These are phyloP conservation scores for Cunninghamia lanceolata DNA, from an alignment of 75 land plant species.

Conservation along the genomic window DNA sequence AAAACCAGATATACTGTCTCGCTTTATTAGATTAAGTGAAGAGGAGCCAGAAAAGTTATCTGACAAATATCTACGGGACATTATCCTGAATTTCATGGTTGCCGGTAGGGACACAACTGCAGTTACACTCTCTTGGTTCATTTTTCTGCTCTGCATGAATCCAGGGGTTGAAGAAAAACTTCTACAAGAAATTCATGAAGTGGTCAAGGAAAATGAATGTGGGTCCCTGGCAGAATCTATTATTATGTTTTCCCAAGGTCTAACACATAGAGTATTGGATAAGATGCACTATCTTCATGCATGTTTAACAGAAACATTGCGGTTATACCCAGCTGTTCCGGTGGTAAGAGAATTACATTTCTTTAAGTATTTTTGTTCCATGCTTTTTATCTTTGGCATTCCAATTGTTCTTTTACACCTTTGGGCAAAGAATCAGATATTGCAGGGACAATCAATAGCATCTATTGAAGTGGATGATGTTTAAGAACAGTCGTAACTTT, in stretches of 20 bases:
- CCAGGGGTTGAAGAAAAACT: slow-evolving; percentile 54
- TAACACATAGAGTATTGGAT: slow-evolving; percentile 14
- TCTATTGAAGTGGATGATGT: too few species aligned
- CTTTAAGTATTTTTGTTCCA: neutral
- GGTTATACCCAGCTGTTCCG: slow-evolving; percentile 85
- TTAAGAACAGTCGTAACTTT: too few species aligned
- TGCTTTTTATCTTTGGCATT: neutral
- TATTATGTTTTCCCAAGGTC: slow-evolving; percentile 2
- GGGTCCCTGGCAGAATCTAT: neutral
- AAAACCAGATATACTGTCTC: slow-evolving; percentile 69
- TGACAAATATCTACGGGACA: slow-evolving; percentile 55
- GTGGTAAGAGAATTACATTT: slow-evolving; percentile 32
- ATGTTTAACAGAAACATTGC: slow-evolving; percentile 65
- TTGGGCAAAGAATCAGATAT: neutral
- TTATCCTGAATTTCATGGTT: slow-evolving; percentile 67
- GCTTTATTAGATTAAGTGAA: slow-evolving; percentile 49
- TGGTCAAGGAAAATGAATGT: neutral
- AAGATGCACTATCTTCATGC: slow-evolving; percentile 86
- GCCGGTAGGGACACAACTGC: slow-evolving; percentile 92
- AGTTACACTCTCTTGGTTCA: slow-evolving; percentile 72
- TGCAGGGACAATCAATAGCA: too few species aligned
- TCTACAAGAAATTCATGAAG: slow-evolving; percentile 16
- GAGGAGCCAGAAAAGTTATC: slow-evolving; percentile 27
- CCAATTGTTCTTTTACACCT: neutral
- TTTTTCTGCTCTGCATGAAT: slow-evolving; percentile 65